Conservation (phyloP, 129 eudicot genomes). For the Cynara cardunculus region DNA sequence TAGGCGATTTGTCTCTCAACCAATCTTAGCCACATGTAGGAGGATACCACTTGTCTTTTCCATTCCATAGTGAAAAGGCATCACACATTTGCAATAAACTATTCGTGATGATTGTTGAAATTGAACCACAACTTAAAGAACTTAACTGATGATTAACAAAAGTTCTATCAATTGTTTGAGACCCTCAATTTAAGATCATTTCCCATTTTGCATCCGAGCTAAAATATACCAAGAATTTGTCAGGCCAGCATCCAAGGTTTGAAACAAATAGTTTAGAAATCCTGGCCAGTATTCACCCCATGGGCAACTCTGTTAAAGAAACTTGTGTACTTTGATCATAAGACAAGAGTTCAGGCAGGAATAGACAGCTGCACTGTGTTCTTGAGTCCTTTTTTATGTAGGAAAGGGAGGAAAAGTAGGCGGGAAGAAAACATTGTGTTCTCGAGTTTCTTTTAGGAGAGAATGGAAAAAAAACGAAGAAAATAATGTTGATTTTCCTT, state of each 20-base stretch:
- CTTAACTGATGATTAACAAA: background rate
- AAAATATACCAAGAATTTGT: background rate
- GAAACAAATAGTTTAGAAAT: background rate
- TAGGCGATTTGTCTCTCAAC: too few species aligned
- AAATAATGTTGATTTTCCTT: too few species aligned
- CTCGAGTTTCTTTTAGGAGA: too few species aligned
- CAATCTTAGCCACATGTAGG: too few species aligned
- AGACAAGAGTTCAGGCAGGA: background rate
- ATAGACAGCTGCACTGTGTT: background rate
- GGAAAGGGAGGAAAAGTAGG: too few species aligned
- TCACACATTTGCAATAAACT: background rate
- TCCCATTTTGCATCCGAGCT: background rate
- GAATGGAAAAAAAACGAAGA: too few species aligned
- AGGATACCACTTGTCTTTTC: background rate
- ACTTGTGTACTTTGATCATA: background rate
- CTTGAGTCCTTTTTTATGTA: too few species aligned
- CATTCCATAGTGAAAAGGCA: background rate
- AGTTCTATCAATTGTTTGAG: background rate
- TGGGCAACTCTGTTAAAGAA: background rate
- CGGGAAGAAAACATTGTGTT: too few species aligned
- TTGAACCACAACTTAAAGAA: too few species aligned
- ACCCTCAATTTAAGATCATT: background rate
- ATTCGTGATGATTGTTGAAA: too few species aligned
- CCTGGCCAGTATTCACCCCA: background rate
- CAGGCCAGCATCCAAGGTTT: background rate